Conservation (phyloP, 148 eudicot species). For the Selenicereus undatus region DNA sequence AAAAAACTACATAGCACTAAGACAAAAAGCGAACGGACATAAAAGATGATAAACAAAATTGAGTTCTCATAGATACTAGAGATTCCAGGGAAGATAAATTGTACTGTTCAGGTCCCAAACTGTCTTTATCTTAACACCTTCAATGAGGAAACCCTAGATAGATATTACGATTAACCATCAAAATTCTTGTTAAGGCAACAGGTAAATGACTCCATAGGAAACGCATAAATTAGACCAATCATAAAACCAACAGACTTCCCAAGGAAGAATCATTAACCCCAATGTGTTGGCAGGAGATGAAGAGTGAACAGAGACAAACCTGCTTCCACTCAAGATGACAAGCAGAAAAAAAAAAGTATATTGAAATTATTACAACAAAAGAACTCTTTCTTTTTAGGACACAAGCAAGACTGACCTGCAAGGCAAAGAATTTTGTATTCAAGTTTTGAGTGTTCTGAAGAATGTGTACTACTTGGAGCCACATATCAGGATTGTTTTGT, state of each 20-base stretch:
- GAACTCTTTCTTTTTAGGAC: not conserved
- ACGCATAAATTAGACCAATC: not conserved
- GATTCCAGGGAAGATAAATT: not conserved
- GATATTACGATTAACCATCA: not conserved
- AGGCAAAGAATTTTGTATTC: slow-evolving; percentile 87
- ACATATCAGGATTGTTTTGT: slow-evolving; percentile 93
- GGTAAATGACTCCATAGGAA: not conserved
- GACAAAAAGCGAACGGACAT: not conserved
- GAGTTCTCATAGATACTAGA: not conserved
- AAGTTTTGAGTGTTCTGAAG: slow-evolving; percentile 76
- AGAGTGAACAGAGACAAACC: not conserved
- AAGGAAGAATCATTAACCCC: not conserved
- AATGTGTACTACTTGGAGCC: slow-evolving; percentile 99
- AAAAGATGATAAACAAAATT: not conserved
- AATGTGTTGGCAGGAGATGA: not conserved
- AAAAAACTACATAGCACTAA: no score
- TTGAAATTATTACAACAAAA: not conserved
- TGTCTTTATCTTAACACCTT: not conserved
- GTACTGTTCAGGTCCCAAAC: not conserved
- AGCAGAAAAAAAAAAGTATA: not conserved
- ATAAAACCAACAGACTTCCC: not conserved
- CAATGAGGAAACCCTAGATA: not conserved
- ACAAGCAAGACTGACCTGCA: slow-evolving; percentile 59
- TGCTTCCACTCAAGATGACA: not conserved
- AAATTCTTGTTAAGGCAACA: not conserved